Conservation (phyloP, 2,329 filamentous ascomycete species). For the Paecilomyces sp. region DNA sequence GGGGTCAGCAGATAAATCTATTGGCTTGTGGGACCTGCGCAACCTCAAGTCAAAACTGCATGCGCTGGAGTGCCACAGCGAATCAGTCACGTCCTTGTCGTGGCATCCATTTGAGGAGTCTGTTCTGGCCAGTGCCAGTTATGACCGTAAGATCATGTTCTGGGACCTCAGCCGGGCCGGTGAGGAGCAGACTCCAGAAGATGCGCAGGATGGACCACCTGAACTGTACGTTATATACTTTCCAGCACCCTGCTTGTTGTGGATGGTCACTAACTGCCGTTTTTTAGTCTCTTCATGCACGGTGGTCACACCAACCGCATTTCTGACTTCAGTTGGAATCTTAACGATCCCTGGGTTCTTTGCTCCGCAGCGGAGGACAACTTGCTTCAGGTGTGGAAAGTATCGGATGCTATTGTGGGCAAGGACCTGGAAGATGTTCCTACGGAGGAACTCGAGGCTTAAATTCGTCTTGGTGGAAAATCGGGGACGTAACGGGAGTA, state of each 20-base stretch:
- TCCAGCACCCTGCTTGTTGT: background rate
- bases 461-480: constrained; percentile 5
- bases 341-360: constrained; percentile 93
- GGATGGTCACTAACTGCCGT: constrained; percentile 1
- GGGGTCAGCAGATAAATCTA: constrained; percentile 89
- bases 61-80: constrained; percentile 77
- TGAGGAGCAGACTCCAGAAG: constrained; percentile 90
- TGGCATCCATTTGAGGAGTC: constrained; percentile 92
- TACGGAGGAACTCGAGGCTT: constrained; percentile 65
- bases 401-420: constrained; percentile 72
- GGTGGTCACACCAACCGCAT: constrained; percentile 96
- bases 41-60: constrained; percentile 87
- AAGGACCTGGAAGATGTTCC: constrained; percentile 69
- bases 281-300: constrained; percentile 82
- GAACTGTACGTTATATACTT: constrained; percentile 63
- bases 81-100: constrained; percentile 82
- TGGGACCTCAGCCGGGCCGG: constrained; percentile 92
- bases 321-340: constrained; percentile 96
- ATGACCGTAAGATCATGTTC: constrained; percentile 89
- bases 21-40: constrained; percentile 90
- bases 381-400: constrained; percentile 89
- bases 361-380: constrained; percentile 96
- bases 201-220: constrained; percentile 88
- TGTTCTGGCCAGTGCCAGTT: constrained; percentile 83
- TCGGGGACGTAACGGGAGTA: background rate